Evolutionary conservation across 2,329 filamentous ascomycete genomes (phyloP).

Genomic region (Cladosporium austrohemisphaericum): DNA sequence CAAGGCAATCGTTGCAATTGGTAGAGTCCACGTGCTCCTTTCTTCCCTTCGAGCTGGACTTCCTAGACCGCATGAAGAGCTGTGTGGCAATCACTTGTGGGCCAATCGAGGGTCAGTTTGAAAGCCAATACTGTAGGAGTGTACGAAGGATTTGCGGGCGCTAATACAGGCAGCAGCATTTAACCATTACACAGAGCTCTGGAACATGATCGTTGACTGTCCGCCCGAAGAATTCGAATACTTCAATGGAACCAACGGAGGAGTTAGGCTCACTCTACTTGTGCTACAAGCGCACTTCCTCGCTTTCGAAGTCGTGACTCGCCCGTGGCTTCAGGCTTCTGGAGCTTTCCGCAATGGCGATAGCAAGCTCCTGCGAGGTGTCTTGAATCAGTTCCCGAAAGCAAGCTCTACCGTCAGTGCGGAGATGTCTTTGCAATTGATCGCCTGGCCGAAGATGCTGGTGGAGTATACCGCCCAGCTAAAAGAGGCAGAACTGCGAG

Average conservation of each 20-base stretch:
- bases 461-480: neutral
- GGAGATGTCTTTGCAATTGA: neutral
- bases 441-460: slow-evolving; percentile 2
- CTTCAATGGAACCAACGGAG: neutral
- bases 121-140: no score
- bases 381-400: neutral
- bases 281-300: slow-evolving; percentile 9
- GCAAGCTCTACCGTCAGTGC: neutral
- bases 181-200: slow-evolving; percentile 4
- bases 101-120: slow-evolving; percentile 5
- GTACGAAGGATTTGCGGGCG: no score
- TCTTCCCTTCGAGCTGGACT: slow-evolving; percentile 2
- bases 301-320: slow-evolving; percentile 4
- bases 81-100: slow-evolving; percentile 6
- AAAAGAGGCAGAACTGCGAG: neutral
- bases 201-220: slow-evolving; percentile 1
- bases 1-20: neutral
- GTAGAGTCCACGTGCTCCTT: neutral
- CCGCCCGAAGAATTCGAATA: neutral
- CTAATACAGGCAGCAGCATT: neutral
- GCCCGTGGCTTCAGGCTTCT: slow-evolving; percentile 2
- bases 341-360: neutral
- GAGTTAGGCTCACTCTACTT: neutral
- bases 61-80: slow-evolving; percentile 4
- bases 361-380: neutral